These are phyloP conservation scores for Thozetella sp. DNA, from an alignment of 495 filamentous ascomycete genomes.

Conservation along the genomic window DNA sequence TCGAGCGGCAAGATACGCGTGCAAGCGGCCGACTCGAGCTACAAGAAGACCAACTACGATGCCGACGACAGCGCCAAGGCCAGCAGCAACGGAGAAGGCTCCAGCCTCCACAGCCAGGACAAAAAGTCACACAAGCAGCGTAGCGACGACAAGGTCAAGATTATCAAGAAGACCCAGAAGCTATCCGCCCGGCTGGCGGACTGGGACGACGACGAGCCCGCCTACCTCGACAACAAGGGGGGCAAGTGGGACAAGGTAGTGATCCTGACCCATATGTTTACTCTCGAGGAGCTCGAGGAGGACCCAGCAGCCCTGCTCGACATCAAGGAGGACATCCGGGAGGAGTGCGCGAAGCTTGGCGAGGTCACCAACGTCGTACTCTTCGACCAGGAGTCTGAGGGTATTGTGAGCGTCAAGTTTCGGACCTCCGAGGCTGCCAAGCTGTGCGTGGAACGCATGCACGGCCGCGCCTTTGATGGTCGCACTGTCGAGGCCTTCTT, in stretches of 20 bases:
- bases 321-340: conserved; percentile 91
- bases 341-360: conserved; percentile 86
- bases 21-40: conserved; percentile 82
- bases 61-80: conserved; percentile 15
- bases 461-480: conserved; percentile 78
- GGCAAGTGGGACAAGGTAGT: conserved; percentile 77
- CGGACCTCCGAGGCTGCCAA: conserved; percentile 66
- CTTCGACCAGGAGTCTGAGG: conserved; percentile 86
- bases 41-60: conserved; percentile 67
- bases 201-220: conserved; percentile 83
- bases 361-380: conserved; percentile 88
- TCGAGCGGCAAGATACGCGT: conserved; percentile 73
- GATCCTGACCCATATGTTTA: conserved; percentile 94
- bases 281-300: conserved; percentile 79
- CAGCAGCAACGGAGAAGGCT: conserved; percentile 23
- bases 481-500: conserved; percentile 77
- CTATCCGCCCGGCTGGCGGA: conserved; percentile 88
- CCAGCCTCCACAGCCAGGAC: conserved; percentile 35
- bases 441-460: conserved; percentile 75
- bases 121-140: conserved; percentile 26
- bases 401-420: conserved; percentile 85
- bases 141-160: conserved; percentile 76
- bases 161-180: conserved; percentile 86
- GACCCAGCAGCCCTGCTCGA: conserved; percentile 84
- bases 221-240: conserved; percentile 47